A percentile compares a stretch with the other conserved stretches of the same genome.
phyloP scores from a whole-genome alignment of 768 basidiomycete species.

The Candolleomyces eurysporus region DNA sequence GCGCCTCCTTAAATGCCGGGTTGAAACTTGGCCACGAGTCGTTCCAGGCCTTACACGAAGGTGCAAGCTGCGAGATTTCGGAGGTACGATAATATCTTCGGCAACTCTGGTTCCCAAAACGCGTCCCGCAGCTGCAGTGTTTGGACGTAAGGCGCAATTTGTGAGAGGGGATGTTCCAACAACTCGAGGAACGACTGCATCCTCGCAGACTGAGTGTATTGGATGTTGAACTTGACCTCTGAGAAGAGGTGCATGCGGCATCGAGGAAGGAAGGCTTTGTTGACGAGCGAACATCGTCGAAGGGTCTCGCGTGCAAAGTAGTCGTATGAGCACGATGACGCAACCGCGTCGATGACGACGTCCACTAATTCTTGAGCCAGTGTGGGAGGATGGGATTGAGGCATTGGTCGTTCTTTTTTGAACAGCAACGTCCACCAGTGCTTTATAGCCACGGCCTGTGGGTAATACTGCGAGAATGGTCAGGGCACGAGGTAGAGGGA shows the following conservation, averaged over 20 bases:
- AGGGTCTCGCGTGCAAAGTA: background rate
- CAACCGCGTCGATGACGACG: background rate
- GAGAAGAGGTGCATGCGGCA: conserved; percentile 3
- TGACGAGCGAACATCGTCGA: background rate
- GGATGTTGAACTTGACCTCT: background rate
- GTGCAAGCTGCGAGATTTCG: background rate
- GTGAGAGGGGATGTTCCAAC: background rate
- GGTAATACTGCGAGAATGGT: too few relatives aligned
- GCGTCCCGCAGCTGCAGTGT: background rate
- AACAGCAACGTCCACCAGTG: too few relatives aligned
- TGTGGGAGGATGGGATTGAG: too few relatives aligned
- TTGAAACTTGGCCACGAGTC: background rate
- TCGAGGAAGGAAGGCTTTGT: conserved; percentile 1
- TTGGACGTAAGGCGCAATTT: background rate
- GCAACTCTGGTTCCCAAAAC: conserved; percentile 4
- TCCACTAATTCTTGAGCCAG: conserved; percentile 1
- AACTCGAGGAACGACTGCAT: background rate
- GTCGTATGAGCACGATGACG: background rate
- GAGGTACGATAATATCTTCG: conserved; percentile 5
- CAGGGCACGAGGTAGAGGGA: too few relatives aligned
- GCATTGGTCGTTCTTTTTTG: too few relatives aligned
- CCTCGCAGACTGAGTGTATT: background rate
- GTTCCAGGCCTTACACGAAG: conserved; percentile 8
- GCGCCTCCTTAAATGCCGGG: background rate
- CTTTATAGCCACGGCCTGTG: too few relatives aligned